Base-by-base conservation (phyloP, 169 alveolate species). In the Perkinsus olseni region DNA sequence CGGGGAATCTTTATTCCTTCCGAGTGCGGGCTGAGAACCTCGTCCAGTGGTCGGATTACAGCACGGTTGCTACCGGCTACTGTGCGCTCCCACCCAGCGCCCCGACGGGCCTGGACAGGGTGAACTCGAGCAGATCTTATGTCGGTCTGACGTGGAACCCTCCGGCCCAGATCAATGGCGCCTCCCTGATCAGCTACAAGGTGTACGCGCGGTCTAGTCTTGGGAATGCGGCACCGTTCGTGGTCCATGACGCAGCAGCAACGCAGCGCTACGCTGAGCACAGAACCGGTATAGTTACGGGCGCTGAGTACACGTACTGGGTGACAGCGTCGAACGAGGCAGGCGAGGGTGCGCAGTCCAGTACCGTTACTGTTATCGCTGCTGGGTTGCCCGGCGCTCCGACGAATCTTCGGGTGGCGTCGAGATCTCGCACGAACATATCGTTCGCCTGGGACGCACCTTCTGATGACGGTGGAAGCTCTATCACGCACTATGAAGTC, bases 301-400 rank as follows among this genome's bases (percentile, higher is more conserved):
- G 93, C 0, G 62, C 93, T 38, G 93, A 91, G 74, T 91, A 91
- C 74, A 48, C 82, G 39, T 91, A 39, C 74, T 51, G 93, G 82
- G 93, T 91, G 74, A 39, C 93, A 38, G 93, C 93, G 40, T 34
- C 31, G 82, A 91, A 91, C 74, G 62, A 91, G 74, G 93, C 93
- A 8, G 93, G 93, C n/a, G 93, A 91, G 93, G 48, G 74, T 31
- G 93, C 93, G 24, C 48, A 28, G 48, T 91, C 93, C 24, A 62
- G 38, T 39, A 36, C 39, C 6, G 39, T 91, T 36, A 31, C 62
- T 13, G 62, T 91, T 17, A 1, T 28, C 24, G 93, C 74, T 39
- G 93, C 93, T 8, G 93, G 93, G 13, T 39, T n/a, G 37, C 93
- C 93, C 39, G 93, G 93, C 13, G n/a, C 74, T 13, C 93, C 93